These are phyloP conservation scores for Aurifilum marmelostoma DNA, from an alignment of 2,329 filamentous ascomycete genomes.

Conservation along the genomic window DNA sequence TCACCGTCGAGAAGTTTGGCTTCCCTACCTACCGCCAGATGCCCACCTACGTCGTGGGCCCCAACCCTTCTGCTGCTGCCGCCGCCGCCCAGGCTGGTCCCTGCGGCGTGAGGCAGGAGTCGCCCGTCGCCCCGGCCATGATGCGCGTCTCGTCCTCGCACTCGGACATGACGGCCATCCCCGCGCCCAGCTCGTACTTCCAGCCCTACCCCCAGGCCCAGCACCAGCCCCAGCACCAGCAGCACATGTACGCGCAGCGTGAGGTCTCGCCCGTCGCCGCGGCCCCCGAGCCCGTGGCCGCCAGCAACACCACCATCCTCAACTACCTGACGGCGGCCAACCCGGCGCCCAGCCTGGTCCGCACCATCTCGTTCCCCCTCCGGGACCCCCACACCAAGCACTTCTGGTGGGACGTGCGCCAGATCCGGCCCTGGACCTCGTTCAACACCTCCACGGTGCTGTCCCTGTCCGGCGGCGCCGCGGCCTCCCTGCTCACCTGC, in stretches of 20 bases:
- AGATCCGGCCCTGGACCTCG: constrained; percentile 78
- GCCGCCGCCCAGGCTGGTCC: constrained; percentile 33
- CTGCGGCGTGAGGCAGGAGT: constrained; percentile 34
- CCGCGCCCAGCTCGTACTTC: constrained; percentile 43
- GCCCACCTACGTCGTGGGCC: constrained; percentile 55
- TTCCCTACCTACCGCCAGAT: constrained; percentile 85
- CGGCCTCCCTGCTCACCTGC: constrained; percentile 66
- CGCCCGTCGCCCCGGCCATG: constrained; percentile 34
- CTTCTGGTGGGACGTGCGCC: constrained; percentile 96
- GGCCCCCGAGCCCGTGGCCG: constrained; percentile 40
- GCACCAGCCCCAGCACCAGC: constrained; percentile 33
- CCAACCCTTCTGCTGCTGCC: constrained; percentile 19
- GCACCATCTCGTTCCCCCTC: constrained; percentile 71
- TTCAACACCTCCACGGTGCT: constrained; percentile 77
- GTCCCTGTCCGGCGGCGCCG: constrained; percentile 71
- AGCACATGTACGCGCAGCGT: constrained; percentile 47
- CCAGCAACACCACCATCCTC: constrained; percentile 69
- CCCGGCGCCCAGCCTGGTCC: constrained; percentile 80
- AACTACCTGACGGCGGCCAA: constrained; percentile 79
- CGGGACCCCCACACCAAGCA: constrained; percentile 73
- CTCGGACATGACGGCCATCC: constrained; percentile 38
- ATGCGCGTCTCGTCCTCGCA: constrained; percentile 34
- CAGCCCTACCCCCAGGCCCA: constrained; percentile 39
- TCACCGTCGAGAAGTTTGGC: constrained; percentile 69
- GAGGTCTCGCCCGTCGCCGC: constrained; percentile 47